A percentile compares a stretch with the other conserved stretches of the same genome.
phyloP scores from a whole-genome alignment of 2,329 filamentous ascomycete species.

The Botrytis hyacinthi region DNA sequence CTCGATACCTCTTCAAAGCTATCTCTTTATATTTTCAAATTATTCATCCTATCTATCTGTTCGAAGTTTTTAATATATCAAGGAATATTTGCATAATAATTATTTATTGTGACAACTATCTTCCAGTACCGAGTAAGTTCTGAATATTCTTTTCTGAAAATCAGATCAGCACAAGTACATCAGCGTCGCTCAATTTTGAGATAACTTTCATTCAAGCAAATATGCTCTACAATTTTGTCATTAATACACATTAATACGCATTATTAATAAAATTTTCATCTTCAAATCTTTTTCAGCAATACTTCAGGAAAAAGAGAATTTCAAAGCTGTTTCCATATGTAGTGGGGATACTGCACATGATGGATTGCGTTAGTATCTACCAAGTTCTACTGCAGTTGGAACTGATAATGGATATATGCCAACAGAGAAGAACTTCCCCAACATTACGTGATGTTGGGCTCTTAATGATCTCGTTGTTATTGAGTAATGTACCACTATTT shows the following conservation, averaged over 20 bases:
- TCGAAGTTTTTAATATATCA: neutral
- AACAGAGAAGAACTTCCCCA: neutral
- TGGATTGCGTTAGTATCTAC: neutral
- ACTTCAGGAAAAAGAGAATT: too few species aligned
- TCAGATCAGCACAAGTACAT: neutral
- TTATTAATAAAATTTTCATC: too few species aligned
- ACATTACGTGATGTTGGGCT: neutral
- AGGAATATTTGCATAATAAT: neutral
- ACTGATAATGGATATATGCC: neutral
- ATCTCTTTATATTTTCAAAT: too few species aligned
- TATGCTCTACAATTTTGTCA: too few species aligned
- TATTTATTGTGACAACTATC: neutral
- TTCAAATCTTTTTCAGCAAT: too few species aligned
- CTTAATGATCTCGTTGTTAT: fast-evolving
- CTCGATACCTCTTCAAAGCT: too few species aligned
- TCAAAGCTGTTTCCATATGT: neutral
- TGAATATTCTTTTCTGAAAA: neutral
- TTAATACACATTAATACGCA: too few species aligned
- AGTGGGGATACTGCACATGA: neutral
- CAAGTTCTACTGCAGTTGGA: neutral
- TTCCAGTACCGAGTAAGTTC: neutral
- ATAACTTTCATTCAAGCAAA: neutral
- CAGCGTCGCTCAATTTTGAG: neutral
- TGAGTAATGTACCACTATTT: neutral
- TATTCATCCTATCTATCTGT: too few species aligned